Conservation (phyloP, 306 rosid genomes). For the Cucurbita moschata region DNA sequence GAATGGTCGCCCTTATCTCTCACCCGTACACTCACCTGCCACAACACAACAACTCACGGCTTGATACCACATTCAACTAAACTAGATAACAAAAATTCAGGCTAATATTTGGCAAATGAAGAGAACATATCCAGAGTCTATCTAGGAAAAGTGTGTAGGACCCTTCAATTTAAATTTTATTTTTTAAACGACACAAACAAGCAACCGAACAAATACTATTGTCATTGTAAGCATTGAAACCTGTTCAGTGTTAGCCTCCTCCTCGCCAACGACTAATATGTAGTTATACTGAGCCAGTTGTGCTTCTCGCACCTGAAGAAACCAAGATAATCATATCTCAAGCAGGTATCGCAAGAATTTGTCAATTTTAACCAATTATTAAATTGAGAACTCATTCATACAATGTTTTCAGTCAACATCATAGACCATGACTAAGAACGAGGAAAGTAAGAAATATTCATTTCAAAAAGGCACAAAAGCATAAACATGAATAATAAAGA, state of each 20-base stretch:
- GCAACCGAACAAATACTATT: neutral
- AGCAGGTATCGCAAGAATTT: neutral
- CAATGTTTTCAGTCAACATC: neutral
- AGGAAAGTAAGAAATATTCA: neutral
- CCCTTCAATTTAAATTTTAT: neutral
- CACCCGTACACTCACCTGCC: slow-evolving; percentile 80
- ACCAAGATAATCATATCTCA: neutral
- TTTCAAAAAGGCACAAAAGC: neutral
- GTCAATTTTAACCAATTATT: neutral
- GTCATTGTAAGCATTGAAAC: slow-evolving; percentile 17
- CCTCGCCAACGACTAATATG: slow-evolving; percentile 89
- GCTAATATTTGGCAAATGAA: neutral
- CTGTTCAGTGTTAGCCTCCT: slow-evolving; percentile 81
- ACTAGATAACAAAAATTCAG: neutral
- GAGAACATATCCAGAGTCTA: neutral
- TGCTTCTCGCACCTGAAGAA: slow-evolving; percentile 76
- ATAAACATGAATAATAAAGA: neutral
- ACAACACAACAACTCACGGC: slow-evolving; percentile 5
- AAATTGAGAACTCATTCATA: neutral
- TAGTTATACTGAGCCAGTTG: slow-evolving; percentile 73
- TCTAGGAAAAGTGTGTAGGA: neutral
- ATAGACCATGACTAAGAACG: neutral
- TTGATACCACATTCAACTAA: neutral
- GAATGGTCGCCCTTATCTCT: slow-evolving; percentile 52
- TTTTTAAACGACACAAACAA: neutral